Percentiles rank a stretch among this genome's conserved stretches.
Conservation (phyloP, 352 stramenopile species). For the Pythium aphanidermatum region DNA sequence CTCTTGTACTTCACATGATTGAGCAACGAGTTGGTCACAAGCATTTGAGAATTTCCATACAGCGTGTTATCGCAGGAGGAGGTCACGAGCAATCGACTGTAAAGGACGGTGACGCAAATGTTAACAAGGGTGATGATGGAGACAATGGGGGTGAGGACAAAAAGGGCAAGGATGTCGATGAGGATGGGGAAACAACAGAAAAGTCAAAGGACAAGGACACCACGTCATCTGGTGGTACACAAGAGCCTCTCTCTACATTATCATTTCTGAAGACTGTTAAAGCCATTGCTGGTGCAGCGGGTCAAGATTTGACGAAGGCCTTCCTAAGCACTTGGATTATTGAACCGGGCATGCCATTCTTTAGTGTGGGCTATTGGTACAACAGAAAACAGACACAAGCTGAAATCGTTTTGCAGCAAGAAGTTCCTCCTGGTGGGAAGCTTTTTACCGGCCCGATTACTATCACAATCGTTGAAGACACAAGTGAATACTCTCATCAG, state of each 20-base stretch:
- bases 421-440: slow-evolving; percentile 72
- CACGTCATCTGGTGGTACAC: slow-evolving; percentile 1
- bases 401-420: slow-evolving; percentile 79
- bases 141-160: slow-evolving; percentile 29
- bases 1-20: slow-evolving; percentile 84
- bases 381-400: slow-evolving; percentile 85
- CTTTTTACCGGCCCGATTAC: slow-evolving; percentile 74
- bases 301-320: slow-evolving; percentile 73
- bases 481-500: slow-evolving; percentile 73
- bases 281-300: slow-evolving; percentile 61
- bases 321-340: slow-evolving; percentile 82
- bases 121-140: slow-evolving; percentile 20
- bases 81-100: slow-evolving; percentile 6
- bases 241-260: slow-evolving; percentile 63
- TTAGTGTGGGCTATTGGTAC: slow-evolving; percentile 86
- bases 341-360: slow-evolving; percentile 77
- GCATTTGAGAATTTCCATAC: slow-evolving; percentile 67
- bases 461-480: slow-evolving; percentile 85
- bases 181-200: slow-evolving; percentile 27
- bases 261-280: slow-evolving; percentile 82
- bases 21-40: slow-evolving; percentile 74
- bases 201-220: slow-evolving; percentile 13
- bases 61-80: slow-evolving; percentile 61
- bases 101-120: slow-evolving; percentile 18
- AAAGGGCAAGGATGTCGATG: slow-evolving; percentile 28